These are phyloP conservation scores for Ramalina intermedia DNA, from an alignment of 495 filamentous ascomycete genomes.

Conservation along the genomic window DNA sequence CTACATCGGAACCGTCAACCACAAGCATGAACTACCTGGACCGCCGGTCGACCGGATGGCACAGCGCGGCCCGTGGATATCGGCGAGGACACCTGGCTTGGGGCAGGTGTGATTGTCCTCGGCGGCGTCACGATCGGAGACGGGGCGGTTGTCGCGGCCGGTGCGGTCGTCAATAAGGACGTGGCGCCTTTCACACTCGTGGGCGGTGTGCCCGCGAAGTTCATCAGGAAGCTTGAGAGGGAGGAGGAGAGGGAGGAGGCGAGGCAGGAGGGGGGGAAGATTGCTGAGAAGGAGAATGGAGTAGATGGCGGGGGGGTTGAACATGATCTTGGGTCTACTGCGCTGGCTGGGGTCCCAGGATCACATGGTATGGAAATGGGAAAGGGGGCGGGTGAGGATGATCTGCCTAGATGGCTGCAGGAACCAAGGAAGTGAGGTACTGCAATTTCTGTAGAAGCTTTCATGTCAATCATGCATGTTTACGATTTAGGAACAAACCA, in stretches of 20 bases:
- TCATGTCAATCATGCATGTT: no score
- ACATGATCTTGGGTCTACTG: no score
- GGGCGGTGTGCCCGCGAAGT: conserved; percentile 25
- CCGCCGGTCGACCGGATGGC: conserved; percentile 22
- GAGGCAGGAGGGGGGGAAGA: not conserved
- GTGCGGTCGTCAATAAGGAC: conserved; percentile 33
- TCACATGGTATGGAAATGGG: no score
- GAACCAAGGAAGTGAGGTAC: no score
- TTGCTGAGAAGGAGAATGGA: no score
- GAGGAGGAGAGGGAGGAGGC: not conserved
- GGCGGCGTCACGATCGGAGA: conserved; percentile 33
- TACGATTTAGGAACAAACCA: no score
- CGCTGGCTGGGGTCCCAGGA: no score
- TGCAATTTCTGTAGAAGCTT: no score
- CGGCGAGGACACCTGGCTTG: conserved; percentile 36
- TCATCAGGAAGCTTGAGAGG: conserved; percentile 21
- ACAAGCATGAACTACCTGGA: conserved; percentile 28
- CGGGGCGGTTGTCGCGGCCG: conserved; percentile 31
- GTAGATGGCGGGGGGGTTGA: no score
- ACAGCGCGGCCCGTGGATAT: conserved; percentile 25
- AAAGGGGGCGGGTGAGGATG: no score
- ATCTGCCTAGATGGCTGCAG: no score
- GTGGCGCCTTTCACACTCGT: conserved; percentile 29
- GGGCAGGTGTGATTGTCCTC: conserved; percentile 26
- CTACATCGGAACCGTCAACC: conserved; percentile 30